Percentiles rank a stretch among this genome's conserved stretches.
These are phyloP conservation scores for Linnemannia zychae DNA, from an alignment of 192 early-diverging fungal genomes.

Conservation along the genomic window DNA sequence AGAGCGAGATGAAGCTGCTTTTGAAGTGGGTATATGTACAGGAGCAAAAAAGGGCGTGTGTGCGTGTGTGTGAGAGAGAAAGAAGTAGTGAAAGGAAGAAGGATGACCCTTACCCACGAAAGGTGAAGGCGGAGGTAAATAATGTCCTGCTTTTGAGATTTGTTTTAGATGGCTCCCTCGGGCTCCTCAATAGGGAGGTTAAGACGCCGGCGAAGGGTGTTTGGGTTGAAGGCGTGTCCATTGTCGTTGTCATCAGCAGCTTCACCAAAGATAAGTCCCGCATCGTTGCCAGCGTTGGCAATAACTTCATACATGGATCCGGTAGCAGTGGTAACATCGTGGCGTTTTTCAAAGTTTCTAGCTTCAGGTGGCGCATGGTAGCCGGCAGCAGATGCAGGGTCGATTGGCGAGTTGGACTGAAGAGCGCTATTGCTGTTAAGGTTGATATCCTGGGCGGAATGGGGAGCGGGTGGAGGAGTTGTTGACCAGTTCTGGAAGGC, in stretches of 20 bases:
- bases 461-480: background rate
- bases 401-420: background rate
- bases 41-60: slow-evolving; percentile 5
- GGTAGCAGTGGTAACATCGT: background rate
- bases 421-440: background rate
- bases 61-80: background rate
- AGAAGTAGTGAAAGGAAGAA: background rate
- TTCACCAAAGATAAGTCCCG: no score
- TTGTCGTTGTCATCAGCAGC: background rate
- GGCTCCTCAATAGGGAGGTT: background rate
- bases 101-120: background rate
- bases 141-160: background rate
- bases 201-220: background rate
- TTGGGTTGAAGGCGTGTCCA: background rate
- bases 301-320: background rate
- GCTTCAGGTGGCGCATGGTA: background rate
- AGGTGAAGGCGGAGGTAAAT: background rate
- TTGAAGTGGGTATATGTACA: background rate
- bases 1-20: no score
- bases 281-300: background rate
- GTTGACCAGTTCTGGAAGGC: background rate
- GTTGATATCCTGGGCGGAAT: slow-evolving; percentile 28
- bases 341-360: background rate
- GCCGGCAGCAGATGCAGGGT: background rate
- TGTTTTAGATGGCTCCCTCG: slow-evolving; percentile 2